Evolutionary conservation across 768 basidiomycete species (phyloP).

Genomic region (Rhizopogon vulgaris): DNA sequence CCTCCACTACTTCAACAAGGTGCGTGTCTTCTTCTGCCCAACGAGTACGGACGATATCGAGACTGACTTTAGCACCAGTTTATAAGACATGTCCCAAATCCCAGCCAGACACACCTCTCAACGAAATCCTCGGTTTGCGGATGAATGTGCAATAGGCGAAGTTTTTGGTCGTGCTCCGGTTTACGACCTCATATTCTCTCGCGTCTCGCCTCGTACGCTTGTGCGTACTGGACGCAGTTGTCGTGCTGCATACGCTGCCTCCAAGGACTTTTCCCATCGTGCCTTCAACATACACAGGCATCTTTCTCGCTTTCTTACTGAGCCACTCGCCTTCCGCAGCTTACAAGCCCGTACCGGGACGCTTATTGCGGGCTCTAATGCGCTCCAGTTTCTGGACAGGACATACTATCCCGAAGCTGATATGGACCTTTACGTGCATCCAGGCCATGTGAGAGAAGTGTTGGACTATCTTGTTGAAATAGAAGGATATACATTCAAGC

Average conservation of each 20-base stretch:
- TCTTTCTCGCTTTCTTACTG: slow-evolving; percentile 26
- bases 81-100: not conserved
- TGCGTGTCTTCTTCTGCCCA: not conserved
- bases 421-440: slow-evolving; percentile 39
- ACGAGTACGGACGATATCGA: not conserved
- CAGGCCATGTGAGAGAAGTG: slow-evolving; percentile 18
- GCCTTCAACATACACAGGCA: slow-evolving; percentile 26
- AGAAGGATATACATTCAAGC: slow-evolving; percentile 23
- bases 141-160: not conserved
- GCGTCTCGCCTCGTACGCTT: slow-evolving; percentile 15
- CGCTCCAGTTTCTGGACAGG: slow-evolving; percentile 43
- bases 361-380: slow-evolving; percentile 43
- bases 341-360: slow-evolving; percentile 34
- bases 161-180: slow-evolving; percentile 5
- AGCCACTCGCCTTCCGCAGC: slow-evolving; percentile 28
- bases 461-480: slow-evolving; percentile 22
- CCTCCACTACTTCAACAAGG: not conserved
- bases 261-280: slow-evolving; percentile 10
- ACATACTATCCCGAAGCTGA: slow-evolving; percentile 35
- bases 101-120: not conserved
- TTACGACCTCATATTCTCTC: slow-evolving; percentile 6
- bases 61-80: not conserved
- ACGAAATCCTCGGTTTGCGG: not conserved
- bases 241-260: slow-evolving; percentile 6
- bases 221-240: slow-evolving; percentile 13